These are phyloP conservation scores for Agaricus sinodeliciosus DNA, from an alignment of 768 basidiomycete species.

Conservation along the genomic window DNA sequence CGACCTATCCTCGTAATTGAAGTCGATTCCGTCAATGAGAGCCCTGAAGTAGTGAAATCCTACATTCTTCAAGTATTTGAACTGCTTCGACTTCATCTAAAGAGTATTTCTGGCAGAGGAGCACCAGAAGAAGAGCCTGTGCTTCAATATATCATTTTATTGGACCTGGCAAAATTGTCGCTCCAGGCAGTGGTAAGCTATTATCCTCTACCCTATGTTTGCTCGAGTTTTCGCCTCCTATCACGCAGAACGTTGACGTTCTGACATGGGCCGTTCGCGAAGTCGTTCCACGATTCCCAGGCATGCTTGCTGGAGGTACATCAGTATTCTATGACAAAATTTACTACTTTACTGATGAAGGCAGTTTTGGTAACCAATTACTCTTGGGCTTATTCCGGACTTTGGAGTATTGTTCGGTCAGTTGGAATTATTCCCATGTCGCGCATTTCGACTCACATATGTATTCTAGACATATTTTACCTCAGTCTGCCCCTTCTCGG, in stretches of 20 bases:
- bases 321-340: constrained; percentile 4
- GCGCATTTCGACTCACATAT: constrained; percentile 8
- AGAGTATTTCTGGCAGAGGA: constrained; percentile 33
- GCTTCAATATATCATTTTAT: constrained; percentile 60
- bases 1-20: constrained; percentile 58
- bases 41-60: constrained; percentile 31
- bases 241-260: constrained; percentile 48
- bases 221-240: constrained; percentile 4
- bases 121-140: constrained; percentile 27
- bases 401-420: constrained; percentile 64
- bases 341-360: background rate
- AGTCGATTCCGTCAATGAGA: constrained; percentile 33
- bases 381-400: constrained; percentile 64
- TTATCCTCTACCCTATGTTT: constrained; percentile 3
- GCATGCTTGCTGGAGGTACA: constrained; percentile 68
- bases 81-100: constrained; percentile 49
- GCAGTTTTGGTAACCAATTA: constrained; percentile 68
- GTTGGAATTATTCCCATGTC: constrained; percentile 16
- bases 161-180: constrained; percentile 56
- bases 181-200: constrained; percentile 50
- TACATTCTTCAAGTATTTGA: constrained; percentile 48
- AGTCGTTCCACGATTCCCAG: constrained; percentile 64
- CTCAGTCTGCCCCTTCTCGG: constrained; percentile 49
- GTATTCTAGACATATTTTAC: constrained; percentile 48
- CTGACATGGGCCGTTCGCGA: constrained; percentile 61